Percentiles rank a stretch among this genome's conserved stretches.
Evolutionary conservation across 345 rosid genomes (phyloP).

Genomic region (Microthlaspi erraticum): DNA sequence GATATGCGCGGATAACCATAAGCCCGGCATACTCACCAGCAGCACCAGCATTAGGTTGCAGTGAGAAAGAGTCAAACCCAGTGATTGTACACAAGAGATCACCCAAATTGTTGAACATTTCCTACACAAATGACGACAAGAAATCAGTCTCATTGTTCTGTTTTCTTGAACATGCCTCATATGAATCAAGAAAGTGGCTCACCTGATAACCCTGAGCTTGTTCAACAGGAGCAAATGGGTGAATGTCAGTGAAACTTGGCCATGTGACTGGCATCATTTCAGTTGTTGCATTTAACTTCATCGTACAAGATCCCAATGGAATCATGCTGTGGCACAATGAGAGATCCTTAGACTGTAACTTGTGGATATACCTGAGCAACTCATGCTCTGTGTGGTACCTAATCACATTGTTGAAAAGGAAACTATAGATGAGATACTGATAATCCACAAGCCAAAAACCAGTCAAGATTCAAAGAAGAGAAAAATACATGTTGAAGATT

Average conservation of each 20-base stretch:
- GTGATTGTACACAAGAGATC: slow-evolving; percentile 83
- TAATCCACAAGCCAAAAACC: slow-evolving; percentile 19
- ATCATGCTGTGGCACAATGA: slow-evolving; percentile 99
- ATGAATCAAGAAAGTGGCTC: slow-evolving; percentile 23
- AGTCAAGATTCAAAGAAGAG: slow-evolving; percentile 34
- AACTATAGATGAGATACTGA: slow-evolving; percentile 40
- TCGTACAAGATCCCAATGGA: slow-evolving; percentile 97
- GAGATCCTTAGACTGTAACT: slow-evolving; percentile 86
- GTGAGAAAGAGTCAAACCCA: slow-evolving; percentile 96
- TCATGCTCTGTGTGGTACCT: slow-evolving; percentile 98
- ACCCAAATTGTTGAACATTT: slow-evolving; percentile 92
- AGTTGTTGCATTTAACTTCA: slow-evolving; percentile 96
- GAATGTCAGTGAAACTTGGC: slow-evolving; percentile 86
- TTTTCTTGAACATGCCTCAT: slow-evolving; percentile 14
- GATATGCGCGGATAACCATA: slow-evolving; percentile 99
- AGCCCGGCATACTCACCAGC: slow-evolving; percentile 99
- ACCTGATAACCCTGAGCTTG: slow-evolving; percentile 96
- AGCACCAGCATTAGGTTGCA: slow-evolving; percentile 99
- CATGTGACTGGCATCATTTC: slow-evolving; percentile 99
- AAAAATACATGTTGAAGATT: slow-evolving; percentile 78
- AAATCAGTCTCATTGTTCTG: slow-evolving; percentile 33
- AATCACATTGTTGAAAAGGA: slow-evolving; percentile 25
- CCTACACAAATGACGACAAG: slow-evolving; percentile 51
- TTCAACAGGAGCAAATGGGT: slow-evolving; percentile 86
- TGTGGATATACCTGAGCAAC: slow-evolving; percentile 81